Evolutionary conservation across 495 filamentous ascomycete species (phyloP).

Genomic region (Pyrenula aspistea): DNA sequence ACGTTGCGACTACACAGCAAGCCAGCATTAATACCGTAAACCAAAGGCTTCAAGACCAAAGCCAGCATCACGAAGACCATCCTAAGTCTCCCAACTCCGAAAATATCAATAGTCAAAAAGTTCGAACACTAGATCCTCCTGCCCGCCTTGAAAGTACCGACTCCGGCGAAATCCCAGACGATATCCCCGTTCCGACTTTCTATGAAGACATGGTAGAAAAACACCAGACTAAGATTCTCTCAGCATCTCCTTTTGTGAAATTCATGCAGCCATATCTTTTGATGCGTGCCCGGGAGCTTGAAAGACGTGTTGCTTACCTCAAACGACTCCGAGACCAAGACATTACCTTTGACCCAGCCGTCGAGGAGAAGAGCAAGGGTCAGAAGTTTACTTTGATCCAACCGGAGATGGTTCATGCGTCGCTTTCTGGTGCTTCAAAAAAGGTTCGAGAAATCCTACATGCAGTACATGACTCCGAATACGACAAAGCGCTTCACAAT

Average conservation of each 20-base stretch:
- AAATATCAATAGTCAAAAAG: conserved; percentile 3
- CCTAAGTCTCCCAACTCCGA: conserved; percentile 5
- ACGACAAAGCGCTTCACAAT: conserved; percentile 86
- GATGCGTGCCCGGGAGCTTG: conserved; percentile 83
- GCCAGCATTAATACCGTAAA: not conserved
- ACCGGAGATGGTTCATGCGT: conserved; percentile 84
- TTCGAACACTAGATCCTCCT: conserved; percentile 3
- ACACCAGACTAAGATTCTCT: conserved; percentile 84
- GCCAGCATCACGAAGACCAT: conserved; percentile 2
- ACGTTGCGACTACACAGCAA: not conserved
- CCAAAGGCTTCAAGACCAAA: conserved; percentile 4
- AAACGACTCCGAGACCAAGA: conserved; percentile 74
- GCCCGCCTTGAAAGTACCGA: conserved; percentile 16
- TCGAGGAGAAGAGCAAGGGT: conserved; percentile 47
- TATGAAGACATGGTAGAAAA: conserved; percentile 92
- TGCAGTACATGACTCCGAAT: conserved; percentile 91
- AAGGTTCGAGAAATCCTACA: conserved; percentile 88
- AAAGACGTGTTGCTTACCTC: conserved; percentile 66
- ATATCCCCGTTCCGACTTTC: conserved; percentile 80
- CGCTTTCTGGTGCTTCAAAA: conserved; percentile 59
- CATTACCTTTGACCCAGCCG: conserved; percentile 33
- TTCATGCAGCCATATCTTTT: conserved; percentile 89
- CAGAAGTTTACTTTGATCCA: conserved; percentile 80
- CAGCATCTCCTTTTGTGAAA: conserved; percentile 89
- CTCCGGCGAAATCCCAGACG: conserved; percentile 56